Percentiles rank a stretch among this genome's conserved stretches.
These are phyloP conservation scores for Saitozyma podzolica DNA, from an alignment of 768 basidiomycete genomes.

Conservation along the genomic window DNA sequence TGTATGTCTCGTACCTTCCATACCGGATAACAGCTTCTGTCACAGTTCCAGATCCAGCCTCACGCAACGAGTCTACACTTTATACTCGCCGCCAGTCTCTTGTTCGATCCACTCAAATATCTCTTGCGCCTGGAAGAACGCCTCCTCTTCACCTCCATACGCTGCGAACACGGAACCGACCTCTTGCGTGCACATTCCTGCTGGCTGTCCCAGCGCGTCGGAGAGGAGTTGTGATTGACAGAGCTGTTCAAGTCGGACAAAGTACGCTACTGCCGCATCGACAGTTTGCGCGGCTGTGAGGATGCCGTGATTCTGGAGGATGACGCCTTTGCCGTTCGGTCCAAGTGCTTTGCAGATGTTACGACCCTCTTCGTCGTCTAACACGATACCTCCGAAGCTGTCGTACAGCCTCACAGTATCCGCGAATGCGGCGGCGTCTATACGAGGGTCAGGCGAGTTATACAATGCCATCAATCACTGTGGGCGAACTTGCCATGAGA, in stretches of 20 bases:
- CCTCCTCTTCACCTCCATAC: constrained; percentile 4
- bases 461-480: neutral
- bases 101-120: too few species aligned
- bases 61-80: too few species aligned
- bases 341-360: constrained; percentile 54
- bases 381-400: constrained; percentile 59
- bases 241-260: constrained; percentile 1
- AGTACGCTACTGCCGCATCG: constrained; percentile 16
- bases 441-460: neutral
- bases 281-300: constrained; percentile 22
- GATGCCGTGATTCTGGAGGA: constrained; percentile 31
- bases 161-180: neutral
- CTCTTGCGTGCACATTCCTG: neutral
- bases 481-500: neutral
- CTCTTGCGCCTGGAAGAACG: too few species aligned
- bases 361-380: constrained; percentile 57
- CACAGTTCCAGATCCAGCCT: too few species aligned
- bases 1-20: too few species aligned
- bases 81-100: too few species aligned
- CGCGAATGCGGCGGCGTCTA: constrained; percentile 20
- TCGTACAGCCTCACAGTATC: constrained; percentile 49
- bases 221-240: constrained; percentile 3
- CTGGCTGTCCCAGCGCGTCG: neutral
- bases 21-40: too few species aligned
- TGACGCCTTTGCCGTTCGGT: constrained; percentile 20